These are phyloP conservation scores for Arthrocladium fulminans DNA, from an alignment of 2,329 filamentous ascomycete species.

Conservation along the genomic window DNA sequence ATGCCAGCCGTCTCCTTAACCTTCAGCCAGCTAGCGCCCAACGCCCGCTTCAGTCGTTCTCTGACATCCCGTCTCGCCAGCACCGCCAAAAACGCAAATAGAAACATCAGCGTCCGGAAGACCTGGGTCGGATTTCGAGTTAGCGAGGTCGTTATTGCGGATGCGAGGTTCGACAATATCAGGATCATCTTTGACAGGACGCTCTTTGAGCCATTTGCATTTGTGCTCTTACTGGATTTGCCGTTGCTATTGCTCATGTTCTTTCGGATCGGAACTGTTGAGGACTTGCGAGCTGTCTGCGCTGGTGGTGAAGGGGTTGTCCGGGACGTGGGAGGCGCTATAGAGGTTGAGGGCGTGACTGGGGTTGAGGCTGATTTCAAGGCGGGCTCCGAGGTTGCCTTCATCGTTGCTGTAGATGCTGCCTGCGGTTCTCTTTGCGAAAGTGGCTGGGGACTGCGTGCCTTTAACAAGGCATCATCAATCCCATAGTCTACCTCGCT, in stretches of 20 bases:
- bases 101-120: constrained; percentile 62
- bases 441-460: constrained; percentile 19
- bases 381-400: constrained; percentile 9
- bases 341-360: neutral
- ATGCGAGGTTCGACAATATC: constrained; percentile 41
- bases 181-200: constrained; percentile 38
- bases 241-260: constrained; percentile 12
- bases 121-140: constrained; percentile 48
- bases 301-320: neutral
- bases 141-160: constrained; percentile 43
- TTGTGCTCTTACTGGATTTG: constrained; percentile 11
- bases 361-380: constrained; percentile 9
- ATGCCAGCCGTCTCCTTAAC: constrained; percentile 78
- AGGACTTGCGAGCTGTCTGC: constrained; percentile 5
- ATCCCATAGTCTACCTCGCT: constrained; percentile 63
- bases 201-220: constrained; percentile 26
- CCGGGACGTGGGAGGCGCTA: neutral
- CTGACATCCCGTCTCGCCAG: constrained; percentile 67
- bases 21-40: constrained; percentile 69
- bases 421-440: neutral
- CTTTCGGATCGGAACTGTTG: constrained; percentile 10
- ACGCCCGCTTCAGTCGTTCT: constrained; percentile 60
- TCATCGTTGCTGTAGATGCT: constrained; percentile 19
- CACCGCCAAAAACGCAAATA: constrained; percentile 68
- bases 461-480: constrained; percentile 43